These are phyloP conservation scores for Barbarea vulgaris DNA, from an alignment of 345 rosid genomes.

Conservation along the genomic window DNA sequence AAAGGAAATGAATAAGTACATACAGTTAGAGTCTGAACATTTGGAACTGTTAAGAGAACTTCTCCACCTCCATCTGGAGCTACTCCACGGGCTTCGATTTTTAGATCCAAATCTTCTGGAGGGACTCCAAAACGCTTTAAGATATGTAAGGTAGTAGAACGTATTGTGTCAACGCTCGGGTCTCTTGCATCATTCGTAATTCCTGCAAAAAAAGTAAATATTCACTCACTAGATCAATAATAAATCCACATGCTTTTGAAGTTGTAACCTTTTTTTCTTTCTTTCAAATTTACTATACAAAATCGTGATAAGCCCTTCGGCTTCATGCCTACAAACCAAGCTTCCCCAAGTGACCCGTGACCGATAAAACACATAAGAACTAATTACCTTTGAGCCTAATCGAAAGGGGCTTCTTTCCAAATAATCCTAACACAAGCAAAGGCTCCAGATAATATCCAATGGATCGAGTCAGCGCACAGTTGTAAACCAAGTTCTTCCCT, in stretches of 20 bases:
- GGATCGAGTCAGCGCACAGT: constrained; percentile 73
- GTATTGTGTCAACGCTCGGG: constrained; percentile 77
- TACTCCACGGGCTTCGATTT: constrained; percentile 76
- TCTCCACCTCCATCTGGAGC: constrained; percentile 91
- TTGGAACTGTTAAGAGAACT: constrained; percentile 67
- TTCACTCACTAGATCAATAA: constrained; percentile 8
- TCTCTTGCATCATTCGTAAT: constrained; percentile 84
- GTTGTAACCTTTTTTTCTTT: not conserved
- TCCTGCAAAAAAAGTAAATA: constrained; percentile 53
- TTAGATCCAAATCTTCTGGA: constrained; percentile 70
- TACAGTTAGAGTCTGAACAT: constrained; percentile 58
- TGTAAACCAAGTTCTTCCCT: constrained; percentile 68
- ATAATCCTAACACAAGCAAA: constrained; percentile 71
- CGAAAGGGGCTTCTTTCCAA: constrained; percentile 64
- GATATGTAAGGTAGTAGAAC: constrained; percentile 63
- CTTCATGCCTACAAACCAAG: not conserved
- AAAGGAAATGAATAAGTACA: not conserved
- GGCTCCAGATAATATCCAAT: constrained; percentile 92
- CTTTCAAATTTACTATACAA: not conserved
- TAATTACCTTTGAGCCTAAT: constrained; percentile 72
- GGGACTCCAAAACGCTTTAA: constrained; percentile 62
- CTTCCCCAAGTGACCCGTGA: not conserved
- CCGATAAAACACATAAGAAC: not conserved
- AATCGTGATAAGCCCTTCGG: not conserved
- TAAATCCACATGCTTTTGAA: not conserved